Evolutionary conservation across 2,329 filamentous ascomycete species (phyloP).

Genomic region (Colletotrichum sp.): DNA sequence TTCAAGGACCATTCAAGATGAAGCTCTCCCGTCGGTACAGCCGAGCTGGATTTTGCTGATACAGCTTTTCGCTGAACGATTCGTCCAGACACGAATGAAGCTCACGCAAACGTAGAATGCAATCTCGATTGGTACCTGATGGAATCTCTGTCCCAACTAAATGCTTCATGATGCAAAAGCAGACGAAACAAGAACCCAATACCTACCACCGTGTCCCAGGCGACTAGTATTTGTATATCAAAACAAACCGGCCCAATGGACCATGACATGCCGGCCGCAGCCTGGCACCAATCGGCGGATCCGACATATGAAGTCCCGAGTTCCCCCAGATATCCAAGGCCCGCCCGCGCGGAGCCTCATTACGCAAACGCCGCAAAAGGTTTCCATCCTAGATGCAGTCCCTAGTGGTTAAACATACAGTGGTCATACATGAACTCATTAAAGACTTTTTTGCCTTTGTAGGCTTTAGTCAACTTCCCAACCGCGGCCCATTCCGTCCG

Average conservation of each 20-base stretch:
- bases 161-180: neutral
- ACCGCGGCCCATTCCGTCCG: slow-evolving; percentile 12
- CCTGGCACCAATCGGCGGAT: neutral
- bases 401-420: slow-evolving; percentile 5
- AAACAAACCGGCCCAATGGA: neutral
- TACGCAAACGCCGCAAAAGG: neutral
- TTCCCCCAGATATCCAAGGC: neutral
- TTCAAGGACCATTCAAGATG: neutral
- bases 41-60: neutral
- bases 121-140: neutral
- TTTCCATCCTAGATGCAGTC: slow-evolving; percentile 12
- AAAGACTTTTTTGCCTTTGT: neutral
- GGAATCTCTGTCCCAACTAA: neutral
- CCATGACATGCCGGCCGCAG: neutral
- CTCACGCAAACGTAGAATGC: neutral
- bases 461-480: slow-evolving; percentile 22
- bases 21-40: neutral
- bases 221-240: neutral
- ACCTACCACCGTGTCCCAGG: neutral
- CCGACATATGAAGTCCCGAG: neutral
- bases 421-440: slow-evolving; percentile 20
- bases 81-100: neutral
- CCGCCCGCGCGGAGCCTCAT: neutral
- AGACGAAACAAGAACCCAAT: neutral
- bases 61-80: neutral